These are phyloP conservation scores for Xerocomus brunneocitrinus DNA, from an alignment of 768 basidiomycete genomes.

Conservation along the genomic window DNA sequence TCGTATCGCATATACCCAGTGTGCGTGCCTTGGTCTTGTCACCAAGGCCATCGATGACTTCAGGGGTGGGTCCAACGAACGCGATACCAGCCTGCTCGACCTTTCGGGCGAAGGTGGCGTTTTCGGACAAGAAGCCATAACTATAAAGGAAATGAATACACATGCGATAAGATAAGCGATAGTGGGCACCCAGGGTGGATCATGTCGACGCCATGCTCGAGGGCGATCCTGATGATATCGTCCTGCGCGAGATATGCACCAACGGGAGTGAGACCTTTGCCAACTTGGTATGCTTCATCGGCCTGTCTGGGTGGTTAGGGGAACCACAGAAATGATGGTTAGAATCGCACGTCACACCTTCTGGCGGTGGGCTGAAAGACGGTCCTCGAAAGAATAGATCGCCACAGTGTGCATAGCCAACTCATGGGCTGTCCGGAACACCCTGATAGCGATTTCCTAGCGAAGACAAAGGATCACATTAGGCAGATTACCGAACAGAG, in stretches of 20 bases:
- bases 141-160: constrained; percentile 36
- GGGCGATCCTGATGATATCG: constrained; percentile 92
- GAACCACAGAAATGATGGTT: constrained; percentile 10
- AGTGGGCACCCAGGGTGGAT: constrained; percentile 87
- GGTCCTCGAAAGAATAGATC: constrained; percentile 96
- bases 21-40: constrained; percentile 98
- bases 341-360: constrained; percentile 58
- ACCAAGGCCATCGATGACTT: constrained; percentile 95
- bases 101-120: constrained; percentile 94
- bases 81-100: constrained; percentile 97
- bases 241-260: constrained; percentile 97
- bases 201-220: constrained; percentile 99
- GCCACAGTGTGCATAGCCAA: constrained; percentile 99
- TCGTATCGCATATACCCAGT: constrained; percentile 49
- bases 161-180: not conserved
- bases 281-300: constrained; percentile 98
- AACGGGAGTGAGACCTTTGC: constrained; percentile 93
- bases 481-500: constrained; percentile 7
- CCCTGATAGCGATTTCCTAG: constrained; percentile 98
- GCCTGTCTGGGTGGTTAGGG: constrained; percentile 47
- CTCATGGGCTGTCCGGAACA: constrained; percentile 97
- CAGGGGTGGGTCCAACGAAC: constrained; percentile 92
- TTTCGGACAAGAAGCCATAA: constrained; percentile 97
- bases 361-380: constrained; percentile 94
- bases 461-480: constrained; percentile 6